Base-by-base conservation (phyloP, 768 basidiomycete genomes). In the Piloderma croceum region DNA sequence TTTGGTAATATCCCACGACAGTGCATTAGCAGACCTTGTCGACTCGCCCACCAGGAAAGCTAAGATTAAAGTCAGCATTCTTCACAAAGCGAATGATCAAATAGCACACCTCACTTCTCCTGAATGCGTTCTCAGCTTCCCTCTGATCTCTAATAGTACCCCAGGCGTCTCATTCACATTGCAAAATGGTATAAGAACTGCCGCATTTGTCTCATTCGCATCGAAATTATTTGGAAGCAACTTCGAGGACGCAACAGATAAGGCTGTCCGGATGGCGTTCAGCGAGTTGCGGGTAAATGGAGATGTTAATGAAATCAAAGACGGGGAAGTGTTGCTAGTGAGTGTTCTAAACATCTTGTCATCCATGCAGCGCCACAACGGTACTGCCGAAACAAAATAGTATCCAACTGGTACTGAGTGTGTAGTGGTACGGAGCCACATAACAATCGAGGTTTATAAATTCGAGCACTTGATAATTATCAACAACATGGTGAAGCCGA, bases 71-170 rank as follows among this genome's bases (percentile, higher is more conserved):
- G 15, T 6, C 25, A 7, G 17, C 10, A 33, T 9, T 33, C 22
- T n/a, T n/a, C n/a, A n/a, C n/a, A n/a, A n/a, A n/a, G n/a, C n/a
- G 3, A 18, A 20, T 20, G 18, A 11, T 10, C 24, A 31, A 0
- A 37, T 17, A 12, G 4, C n/a, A 49, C 51, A 85, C 87, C 87
- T 87, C 24, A 89, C 77, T 67, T 89, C 84, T n/a, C 87, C 86
- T 1, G 85, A 80, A 59, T 89, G 87, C 22, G 68, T 71, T 49
- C 84, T 68, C 37, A 83, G 60, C 50, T 77, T 76, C 12, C 76
- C 76, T 48, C 87, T 70, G 23, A 89, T 75, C 58, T 89, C 81
- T 12, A 88, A 69, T 34, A 90, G 56, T 15, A 90, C 71, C 6
- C 84, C 79, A 0, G 87, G 82, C 11, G 65, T 63, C 37, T 70